Conservation (phyloP, 2,329 filamentous ascomycete species). For the Aspergillus terreus region DNA sequence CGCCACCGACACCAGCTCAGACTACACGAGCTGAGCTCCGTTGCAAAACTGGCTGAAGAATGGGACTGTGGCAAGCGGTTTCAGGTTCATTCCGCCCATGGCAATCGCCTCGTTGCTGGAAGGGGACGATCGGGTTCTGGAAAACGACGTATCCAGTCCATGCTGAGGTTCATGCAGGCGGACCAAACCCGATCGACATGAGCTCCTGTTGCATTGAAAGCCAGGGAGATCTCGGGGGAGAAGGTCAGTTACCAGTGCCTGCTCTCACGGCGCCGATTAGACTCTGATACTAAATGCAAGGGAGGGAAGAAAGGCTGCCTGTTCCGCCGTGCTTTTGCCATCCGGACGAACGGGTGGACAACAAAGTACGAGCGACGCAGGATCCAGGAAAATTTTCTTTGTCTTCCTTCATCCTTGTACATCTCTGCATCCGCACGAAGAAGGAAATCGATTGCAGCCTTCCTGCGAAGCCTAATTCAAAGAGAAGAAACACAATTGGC, state of each 20-base stretch:
- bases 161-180: slow-evolving; percentile 3
- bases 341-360: background rate
- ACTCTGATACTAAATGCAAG: slow-evolving; percentile 17
- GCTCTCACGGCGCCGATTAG: slow-evolving; percentile 3
- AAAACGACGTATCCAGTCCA: slow-evolving; percentile 14
- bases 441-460: background rate
- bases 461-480: background rate
- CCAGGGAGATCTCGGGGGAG: slow-evolving; percentile 5
- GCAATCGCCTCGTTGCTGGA: slow-evolving; percentile 14
- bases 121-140: slow-evolving; percentile 19
- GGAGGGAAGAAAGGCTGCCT: slow-evolving; percentile 6
- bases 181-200: slow-evolving; percentile 13
- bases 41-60: background rate
- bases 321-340: background rate
- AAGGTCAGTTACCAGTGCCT: background rate
- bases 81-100: background rate
- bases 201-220: slow-evolving; percentile 9
- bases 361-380: background rate
- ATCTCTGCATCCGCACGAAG: background rate
- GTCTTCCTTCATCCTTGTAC: background rate
- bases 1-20: background rate
- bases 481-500: background rate
- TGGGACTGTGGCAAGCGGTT: background rate
- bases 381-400: background rate
- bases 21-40: background rate